phyloP scores from a whole-genome alignment of 139 green algal species.

The Tetradesmus lagerheimii region DNA sequence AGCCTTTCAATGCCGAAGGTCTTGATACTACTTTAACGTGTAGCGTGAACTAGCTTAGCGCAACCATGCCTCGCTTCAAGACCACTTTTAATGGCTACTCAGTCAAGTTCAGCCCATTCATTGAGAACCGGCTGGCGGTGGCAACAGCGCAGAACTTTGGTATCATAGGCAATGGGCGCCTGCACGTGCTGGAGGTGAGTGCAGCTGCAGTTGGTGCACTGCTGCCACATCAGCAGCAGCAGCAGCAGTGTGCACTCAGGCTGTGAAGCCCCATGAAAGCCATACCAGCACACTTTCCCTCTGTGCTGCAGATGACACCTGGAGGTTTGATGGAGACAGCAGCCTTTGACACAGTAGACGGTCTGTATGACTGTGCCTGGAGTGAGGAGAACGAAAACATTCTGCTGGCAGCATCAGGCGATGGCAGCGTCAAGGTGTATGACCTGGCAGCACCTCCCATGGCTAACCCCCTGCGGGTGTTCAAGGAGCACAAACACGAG shows the following conservation, averaged over 20 bases:
- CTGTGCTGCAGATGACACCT: conserved; percentile 73
- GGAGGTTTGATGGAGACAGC: conserved; percentile 79
- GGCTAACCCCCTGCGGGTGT: conserved; percentile 89
- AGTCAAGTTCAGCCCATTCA: conserved; percentile 94
- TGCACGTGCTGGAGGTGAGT: conserved; percentile 91
- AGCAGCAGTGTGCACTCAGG: background rate
- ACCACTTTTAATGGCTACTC: conserved; percentile 86
- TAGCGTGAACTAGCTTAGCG: background rate
- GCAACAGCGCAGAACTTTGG: conserved; percentile 98
- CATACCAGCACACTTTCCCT: background rate
- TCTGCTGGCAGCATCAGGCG: conserved; percentile 88
- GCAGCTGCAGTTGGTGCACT: background rate
- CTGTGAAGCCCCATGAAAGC: background rate
- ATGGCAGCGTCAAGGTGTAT: conserved; percentile 96
- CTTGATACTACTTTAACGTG: background rate
- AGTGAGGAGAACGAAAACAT: conserved; percentile 97
- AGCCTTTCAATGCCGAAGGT: background rate
- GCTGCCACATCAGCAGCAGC: conserved; percentile 22
- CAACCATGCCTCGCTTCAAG: conserved; percentile 70
- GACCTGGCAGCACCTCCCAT: conserved; percentile 82
- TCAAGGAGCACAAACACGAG: conserved; percentile 93
- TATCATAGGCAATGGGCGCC: conserved; percentile 96
- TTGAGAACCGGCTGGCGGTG: conserved; percentile 88
- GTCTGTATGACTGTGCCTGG: conserved; percentile 97
- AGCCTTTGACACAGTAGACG: conserved; percentile 96